Base-by-base conservation (phyloP, 805 yeast species). In the Metschnikowia lachancei region DNA sequence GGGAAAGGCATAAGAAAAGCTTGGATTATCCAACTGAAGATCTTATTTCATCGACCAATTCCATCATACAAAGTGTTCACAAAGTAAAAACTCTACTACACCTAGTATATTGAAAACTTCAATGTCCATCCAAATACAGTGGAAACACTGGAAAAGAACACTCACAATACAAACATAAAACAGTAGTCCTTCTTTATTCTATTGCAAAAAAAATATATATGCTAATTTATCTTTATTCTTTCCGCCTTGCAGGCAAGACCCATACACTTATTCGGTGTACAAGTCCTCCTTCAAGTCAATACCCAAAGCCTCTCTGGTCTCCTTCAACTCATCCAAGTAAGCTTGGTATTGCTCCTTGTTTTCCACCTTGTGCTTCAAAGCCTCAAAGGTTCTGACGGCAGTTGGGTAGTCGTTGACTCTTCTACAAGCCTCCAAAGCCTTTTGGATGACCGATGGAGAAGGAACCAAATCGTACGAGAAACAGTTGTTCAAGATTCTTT, bases 391-490 rank as follows among this genome's bases (percentile, higher is more conserved):
- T 76, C 99, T 87, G 59, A 90, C 94, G 46, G 99, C 99, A 50
- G 98, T 91, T 52, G 99, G 97, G 75, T 88, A 88, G 76, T 94
- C 99, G 74, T 94, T 89, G 58, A 94, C 98, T 76, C 98, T 88
- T 83, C 99, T 91, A 61, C 97, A 91, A 39, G 99, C 99, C 75
- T 87, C 83, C 66, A 94, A 79, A 40, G 99, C 99, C 74, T 86
- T 87, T 74, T 88, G 96, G 64, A 94, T 80, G 53, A 94, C 98
- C 52, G 86, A 81, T 57, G 99, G 99, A 26, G 99, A 92, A 58
- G 99, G 99, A 47, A 94, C 99, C 71, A 94, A 82, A 75, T 94
- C 99, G 78, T 94, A 94, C 13, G 98, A 87, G 78, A 94, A 94
- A 72, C 95, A 90, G 77, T 94, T 94, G 83, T 95, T 94, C 67